Percentiles rank a stretch among this genome's conserved stretches.
Evolutionary conservation across 2,329 filamentous ascomycete species (phyloP).

Genomic region (Xylaria sp.): DNA sequence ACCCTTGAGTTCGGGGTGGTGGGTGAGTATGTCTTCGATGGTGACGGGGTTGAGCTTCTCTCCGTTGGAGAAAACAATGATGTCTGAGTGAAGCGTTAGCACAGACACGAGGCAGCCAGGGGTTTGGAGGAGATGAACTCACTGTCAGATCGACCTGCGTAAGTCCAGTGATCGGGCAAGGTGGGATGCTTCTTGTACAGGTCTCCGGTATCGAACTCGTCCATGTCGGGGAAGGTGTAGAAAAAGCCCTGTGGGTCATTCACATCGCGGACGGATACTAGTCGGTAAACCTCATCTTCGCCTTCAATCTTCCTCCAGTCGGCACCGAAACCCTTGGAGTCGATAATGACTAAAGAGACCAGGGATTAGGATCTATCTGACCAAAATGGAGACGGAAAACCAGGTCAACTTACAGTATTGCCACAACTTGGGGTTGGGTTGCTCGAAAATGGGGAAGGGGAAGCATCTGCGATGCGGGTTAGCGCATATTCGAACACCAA

Average conservation of each 20-base stretch:
- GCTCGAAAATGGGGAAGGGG: conserved; percentile 34
- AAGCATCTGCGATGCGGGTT: conserved; percentile 28
- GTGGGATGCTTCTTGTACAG: conserved; percentile 39
- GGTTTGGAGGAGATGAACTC: conserved; percentile 2
- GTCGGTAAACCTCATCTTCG: conserved; percentile 34
- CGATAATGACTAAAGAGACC: conserved; percentile 32
- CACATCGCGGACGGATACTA: conserved; percentile 37
- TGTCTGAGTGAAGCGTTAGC: conserved; percentile 23
- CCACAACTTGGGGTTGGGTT: conserved; percentile 35
- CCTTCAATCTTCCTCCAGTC: conserved; percentile 36
- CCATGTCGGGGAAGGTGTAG: conserved; percentile 29
- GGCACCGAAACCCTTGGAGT: conserved; percentile 38
- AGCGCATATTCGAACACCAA: conserved; percentile 3
- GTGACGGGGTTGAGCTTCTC: conserved; percentile 47
- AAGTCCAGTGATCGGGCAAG: conserved; percentile 35
- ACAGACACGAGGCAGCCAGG: background rate
- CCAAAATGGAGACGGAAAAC: background rate
- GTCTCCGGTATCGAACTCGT: conserved; percentile 42
- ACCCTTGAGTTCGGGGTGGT: conserved; percentile 37
- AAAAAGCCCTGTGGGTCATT: conserved; percentile 30
- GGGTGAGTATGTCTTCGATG: conserved; percentile 38
- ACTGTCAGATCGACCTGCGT: conserved; percentile 37
- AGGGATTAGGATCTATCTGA: background rate
- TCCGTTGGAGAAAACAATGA: conserved; percentile 47
- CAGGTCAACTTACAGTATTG: conserved; percentile 32